phyloP scores from a whole-genome alignment of 192 early-diverging fungal species.

The Backusella circina region DNA sequence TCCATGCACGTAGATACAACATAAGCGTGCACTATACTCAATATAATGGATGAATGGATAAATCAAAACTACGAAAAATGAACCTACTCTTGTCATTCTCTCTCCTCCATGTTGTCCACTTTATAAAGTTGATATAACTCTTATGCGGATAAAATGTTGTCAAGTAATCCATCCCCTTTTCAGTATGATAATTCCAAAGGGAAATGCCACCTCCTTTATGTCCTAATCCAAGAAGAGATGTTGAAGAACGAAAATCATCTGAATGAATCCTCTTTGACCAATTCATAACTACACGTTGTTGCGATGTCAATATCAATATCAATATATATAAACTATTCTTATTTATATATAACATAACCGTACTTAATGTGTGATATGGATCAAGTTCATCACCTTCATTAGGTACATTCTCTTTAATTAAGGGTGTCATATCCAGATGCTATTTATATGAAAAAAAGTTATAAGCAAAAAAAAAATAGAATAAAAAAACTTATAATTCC shows the following conservation, averaged over 20 bases:
- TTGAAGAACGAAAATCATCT: not conserved
- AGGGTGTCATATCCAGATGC: not conserved
- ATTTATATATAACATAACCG: not conserved
- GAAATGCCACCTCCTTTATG: not conserved
- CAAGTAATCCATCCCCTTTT: not conserved
- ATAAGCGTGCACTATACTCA: not conserved
- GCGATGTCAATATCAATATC: not conserved
- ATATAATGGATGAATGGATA: no score
- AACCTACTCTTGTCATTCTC: not conserved
- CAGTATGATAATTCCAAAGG: not conserved
- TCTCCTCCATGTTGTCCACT: conserved; percentile 9
- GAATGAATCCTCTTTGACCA: not conserved
- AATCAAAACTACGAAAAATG: no score
- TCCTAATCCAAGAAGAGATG: not conserved
- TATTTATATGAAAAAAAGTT: not conserved
- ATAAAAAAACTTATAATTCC: not conserved
- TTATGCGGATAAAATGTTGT: not conserved
- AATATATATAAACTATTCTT: no score
- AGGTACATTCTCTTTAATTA: not conserved
- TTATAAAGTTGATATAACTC: not conserved
- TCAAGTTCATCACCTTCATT: not conserved
- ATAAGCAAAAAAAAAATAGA: not conserved
- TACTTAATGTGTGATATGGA: not conserved
- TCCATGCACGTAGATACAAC: conserved; percentile 1
- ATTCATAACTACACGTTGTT: not conserved